Evolutionary conservation across 805 yeast genomes (phyloP).

Genomic region (Candida boleticola): DNA sequence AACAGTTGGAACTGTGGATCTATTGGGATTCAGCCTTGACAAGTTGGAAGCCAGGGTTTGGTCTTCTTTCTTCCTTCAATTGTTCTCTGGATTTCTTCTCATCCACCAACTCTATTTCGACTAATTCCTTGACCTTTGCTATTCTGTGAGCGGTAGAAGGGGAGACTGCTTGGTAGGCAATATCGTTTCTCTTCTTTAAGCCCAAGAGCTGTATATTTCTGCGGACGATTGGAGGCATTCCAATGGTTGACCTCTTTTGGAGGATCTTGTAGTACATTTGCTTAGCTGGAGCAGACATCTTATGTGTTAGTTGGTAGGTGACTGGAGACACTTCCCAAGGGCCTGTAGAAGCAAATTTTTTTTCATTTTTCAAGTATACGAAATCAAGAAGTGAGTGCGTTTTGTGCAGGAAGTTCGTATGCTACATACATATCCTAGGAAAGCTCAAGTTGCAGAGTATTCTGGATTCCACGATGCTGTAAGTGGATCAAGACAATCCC

Average conservation of each 20-base stretch:
- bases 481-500: too few relatives aligned
- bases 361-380: too few relatives aligned
- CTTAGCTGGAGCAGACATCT: conserved; percentile 13
- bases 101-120: conserved; percentile 73
- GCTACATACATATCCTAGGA: not conserved
- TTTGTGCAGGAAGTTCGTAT: too few relatives aligned
- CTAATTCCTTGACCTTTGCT: conserved; percentile 79
- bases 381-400: too few relatives aligned
- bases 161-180: conserved; percentile 67
- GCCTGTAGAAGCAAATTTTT: too few relatives aligned
- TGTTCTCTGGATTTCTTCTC: conserved; percentile 48
- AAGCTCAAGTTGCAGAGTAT: not conserved
- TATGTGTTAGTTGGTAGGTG: too few relatives aligned
- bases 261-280: conserved; percentile 53
- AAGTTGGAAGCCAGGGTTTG: conserved; percentile 58
- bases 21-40: conserved; percentile 1
- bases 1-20: not conserved
- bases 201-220: conserved; percentile 73
- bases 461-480: not conserved
- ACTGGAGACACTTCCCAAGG: too few relatives aligned
- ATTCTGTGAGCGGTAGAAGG: conserved; percentile 86
- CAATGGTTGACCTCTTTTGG: conserved; percentile 79
- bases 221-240: conserved; percentile 68
- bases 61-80: conserved; percentile 54
- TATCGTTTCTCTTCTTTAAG: conserved; percentile 67